Evolutionary conservation across 1,284 basidiomycete genomes (phyloP), one percentile per base, ranked within the genome.

Genomic region (Jaminaea rosea): DNA sequence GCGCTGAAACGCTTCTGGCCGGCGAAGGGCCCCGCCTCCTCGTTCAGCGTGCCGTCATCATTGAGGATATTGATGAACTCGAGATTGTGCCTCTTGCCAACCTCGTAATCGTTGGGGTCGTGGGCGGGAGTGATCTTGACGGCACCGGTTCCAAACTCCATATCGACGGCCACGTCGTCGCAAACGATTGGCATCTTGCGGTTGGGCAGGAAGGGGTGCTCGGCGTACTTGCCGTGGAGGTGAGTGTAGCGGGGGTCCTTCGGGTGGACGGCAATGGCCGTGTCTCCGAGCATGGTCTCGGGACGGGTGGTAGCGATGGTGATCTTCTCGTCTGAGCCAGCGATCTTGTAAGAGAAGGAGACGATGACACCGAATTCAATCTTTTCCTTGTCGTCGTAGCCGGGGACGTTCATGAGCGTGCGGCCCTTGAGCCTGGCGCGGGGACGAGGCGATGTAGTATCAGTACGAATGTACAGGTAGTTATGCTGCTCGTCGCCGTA

Each of bases 101-200:
- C 90, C 66, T 93, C 90, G 76, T 94, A 98, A 81, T 98, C 93
- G 73, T 94, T 94, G 31, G 84, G 86, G 75, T 98, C 94, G 74
- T 98, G 94, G 0, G 93, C 94, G n/a, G 94, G 94, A 0, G 94
- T 98, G 73, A 98, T 98, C 79, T 99, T 98, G 55, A 98, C 93
- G 4, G 93, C 94, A 76, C 94, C 94, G 24, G 94, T 99, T 50
- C 94, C 94, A 65, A 98, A 97, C 34, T 82, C 81, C 85, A 91
- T 96, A 75, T 98, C 93, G 60, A 96, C 93, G 50, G 80, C 79
- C 66, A 88, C 84, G 36, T 80, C 77, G 72, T 98, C 94, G 37
- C 84, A 81, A 53, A 99, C 79, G 74, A 98, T 94, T 21, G 90
- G 91, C 51, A 98, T 81, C 37, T 84, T 82, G 49, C 94, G 84